Evolutionary conservation across 768 basidiomycete species (phyloP).

Genomic region (Mycena chlorophos): DNA sequence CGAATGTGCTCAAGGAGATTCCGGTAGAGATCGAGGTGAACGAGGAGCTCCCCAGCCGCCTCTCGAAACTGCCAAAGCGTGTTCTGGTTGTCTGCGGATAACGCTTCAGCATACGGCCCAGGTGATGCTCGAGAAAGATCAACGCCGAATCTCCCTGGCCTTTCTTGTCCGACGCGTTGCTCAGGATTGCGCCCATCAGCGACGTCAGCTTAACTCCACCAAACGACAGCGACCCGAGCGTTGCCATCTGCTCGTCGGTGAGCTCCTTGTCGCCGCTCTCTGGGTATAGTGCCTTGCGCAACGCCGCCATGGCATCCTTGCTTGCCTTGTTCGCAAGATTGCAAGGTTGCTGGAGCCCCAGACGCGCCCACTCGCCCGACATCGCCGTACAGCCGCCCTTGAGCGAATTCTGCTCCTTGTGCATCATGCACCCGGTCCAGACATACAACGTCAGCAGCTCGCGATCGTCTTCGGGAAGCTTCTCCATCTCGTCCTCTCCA

Average conservation of each 20-base stretch:
- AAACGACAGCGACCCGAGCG: background rate
- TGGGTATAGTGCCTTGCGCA: background rate
- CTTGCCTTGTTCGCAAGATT: background rate
- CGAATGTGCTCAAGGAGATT: constrained; percentile 23
- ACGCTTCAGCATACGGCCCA: background rate
- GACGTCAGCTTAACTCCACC: background rate
- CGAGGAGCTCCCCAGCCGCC: constrained; percentile 13
- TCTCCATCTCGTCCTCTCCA: background rate
- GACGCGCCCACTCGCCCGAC: background rate
- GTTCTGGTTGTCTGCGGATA: background rate
- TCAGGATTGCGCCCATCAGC: background rate
- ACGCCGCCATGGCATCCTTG: background rate
- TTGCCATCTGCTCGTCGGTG: background rate
- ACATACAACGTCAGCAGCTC: background rate
- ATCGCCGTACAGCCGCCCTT: background rate
- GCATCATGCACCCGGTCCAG: background rate
- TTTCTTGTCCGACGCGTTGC: background rate
- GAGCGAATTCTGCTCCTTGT: background rate
- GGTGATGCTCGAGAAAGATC: background rate
- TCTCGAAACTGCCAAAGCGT: constrained; percentile 1
- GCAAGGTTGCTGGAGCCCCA: background rate
- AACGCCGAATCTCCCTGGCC: background rate
- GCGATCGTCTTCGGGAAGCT: background rate
- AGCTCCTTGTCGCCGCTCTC: background rate
- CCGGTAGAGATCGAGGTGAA: constrained; percentile 3